Conservation (phyloP, 1,284 basidiomycete genomes). For the Heterobasidion occidentale region DNA sequence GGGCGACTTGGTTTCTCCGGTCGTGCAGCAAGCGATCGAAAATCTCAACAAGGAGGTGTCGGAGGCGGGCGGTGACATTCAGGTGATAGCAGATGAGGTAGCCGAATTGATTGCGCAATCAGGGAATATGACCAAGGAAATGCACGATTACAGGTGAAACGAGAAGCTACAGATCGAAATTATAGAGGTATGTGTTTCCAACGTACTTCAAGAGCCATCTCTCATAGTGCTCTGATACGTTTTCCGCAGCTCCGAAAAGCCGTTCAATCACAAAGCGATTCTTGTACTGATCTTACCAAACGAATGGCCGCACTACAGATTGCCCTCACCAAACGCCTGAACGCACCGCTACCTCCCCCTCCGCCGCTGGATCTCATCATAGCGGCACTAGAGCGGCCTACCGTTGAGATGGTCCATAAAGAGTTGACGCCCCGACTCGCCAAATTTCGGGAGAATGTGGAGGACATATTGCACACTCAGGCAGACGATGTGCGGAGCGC, state of each 20-base stretch:
- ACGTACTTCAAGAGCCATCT: background rate
- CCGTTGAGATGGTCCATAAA: conserved; percentile 29
- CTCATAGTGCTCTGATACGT: background rate
- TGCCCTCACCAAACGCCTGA: conserved; percentile 32
- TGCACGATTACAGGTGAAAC: conserved; percentile 15
- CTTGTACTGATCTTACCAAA: background rate
- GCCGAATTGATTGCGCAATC: conserved; percentile 25
- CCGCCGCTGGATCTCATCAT: conserved; percentile 35
- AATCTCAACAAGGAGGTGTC: conserved; percentile 16
- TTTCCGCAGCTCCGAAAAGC: background rate
- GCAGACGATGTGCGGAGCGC: conserved; percentile 27
- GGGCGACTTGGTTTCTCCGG: conserved; percentile 5
- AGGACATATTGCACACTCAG: conserved; percentile 27
- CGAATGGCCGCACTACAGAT: background rate
- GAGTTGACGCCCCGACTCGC: conserved; percentile 29
- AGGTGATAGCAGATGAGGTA: conserved; percentile 29
- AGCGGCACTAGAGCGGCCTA: conserved; percentile 28
- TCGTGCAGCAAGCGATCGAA: conserved; percentile 9
- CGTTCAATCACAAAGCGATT: background rate
- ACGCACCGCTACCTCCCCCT: conserved; percentile 21
- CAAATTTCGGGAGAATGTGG: conserved; percentile 26
- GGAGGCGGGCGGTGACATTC: conserved; percentile 25
- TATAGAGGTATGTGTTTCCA: background rate
- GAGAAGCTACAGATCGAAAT: conserved; percentile 12
- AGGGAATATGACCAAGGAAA: conserved; percentile 24